Percentiles rank a stretch among this genome's conserved stretches.
Evolutionary conservation across 768 basidiomycete species (phyloP).

Genomic region (Sarcodon aspratus): DNA sequence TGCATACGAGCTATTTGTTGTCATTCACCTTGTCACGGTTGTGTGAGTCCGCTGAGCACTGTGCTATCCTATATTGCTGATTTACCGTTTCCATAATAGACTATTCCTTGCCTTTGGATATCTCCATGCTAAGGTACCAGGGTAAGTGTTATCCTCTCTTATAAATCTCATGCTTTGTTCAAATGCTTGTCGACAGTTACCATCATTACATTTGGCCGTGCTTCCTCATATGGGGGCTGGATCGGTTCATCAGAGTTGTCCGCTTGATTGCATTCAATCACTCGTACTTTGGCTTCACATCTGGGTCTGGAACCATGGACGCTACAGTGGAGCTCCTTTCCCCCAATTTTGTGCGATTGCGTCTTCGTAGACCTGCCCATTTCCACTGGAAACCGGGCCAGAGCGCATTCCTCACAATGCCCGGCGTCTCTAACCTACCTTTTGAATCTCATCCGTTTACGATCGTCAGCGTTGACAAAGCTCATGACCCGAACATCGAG

Average conservation of each 20-base stretch:
- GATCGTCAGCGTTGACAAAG: conserved; percentile 29
- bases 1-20: conserved; percentile 42
- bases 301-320: conserved; percentile 17
- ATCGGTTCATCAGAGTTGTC: conserved; percentile 35
- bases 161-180: neutral
- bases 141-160: conserved; percentile 11
- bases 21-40: conserved; percentile 32
- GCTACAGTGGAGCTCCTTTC: conserved; percentile 32
- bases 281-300: conserved; percentile 22
- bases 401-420: conserved; percentile 38
- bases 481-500: conserved; percentile 2
- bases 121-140: conserved; percentile 13
- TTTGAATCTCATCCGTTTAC: conserved; percentile 56
- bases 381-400: conserved; percentile 48
- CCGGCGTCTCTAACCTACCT: conserved; percentile 29
- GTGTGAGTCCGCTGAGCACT: conserved; percentile 18
- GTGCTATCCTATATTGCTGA: neutral
- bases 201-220: conserved; percentile 34
- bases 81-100: conserved; percentile 7
- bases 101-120: conserved; percentile 20
- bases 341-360: conserved; percentile 34
- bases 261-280: conserved; percentile 34
- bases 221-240: conserved; percentile 43
- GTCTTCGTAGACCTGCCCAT: conserved; percentile 29
- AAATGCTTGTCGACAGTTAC: conserved; percentile 7